Evolutionary conservation across 2,329 filamentous ascomycete species (phyloP).

Genomic region (Periglandula ipomoeae): DNA sequence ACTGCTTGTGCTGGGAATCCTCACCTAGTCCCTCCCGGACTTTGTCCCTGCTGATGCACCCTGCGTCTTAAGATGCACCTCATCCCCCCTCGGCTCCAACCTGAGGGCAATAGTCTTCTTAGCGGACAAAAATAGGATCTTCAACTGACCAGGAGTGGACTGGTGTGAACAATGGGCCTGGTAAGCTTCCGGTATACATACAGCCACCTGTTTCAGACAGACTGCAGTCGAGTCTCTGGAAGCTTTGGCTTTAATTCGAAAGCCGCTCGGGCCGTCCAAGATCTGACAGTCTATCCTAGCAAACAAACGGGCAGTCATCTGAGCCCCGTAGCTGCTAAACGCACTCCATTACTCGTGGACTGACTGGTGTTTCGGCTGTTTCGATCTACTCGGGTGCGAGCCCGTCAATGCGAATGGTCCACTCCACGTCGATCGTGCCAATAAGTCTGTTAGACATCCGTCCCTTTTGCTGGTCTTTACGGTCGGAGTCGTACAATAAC

Average conservation of each 20-base stretch:
- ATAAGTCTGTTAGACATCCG: slow-evolving; percentile 5
- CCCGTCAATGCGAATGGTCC: slow-evolving; percentile 11
- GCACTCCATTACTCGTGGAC: slow-evolving; percentile 5
- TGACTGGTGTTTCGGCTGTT: slow-evolving; percentile 13
- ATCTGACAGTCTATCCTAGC: slow-evolving; percentile 8
- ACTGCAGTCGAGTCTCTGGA: slow-evolving; percentile 7
- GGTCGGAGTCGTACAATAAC: slow-evolving; percentile 3
- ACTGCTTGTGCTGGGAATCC: neutral
- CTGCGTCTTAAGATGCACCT: slow-evolving; percentile 12
- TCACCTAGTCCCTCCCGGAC: slow-evolving; percentile 4
- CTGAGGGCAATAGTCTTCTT: neutral
- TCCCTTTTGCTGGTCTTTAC: slow-evolving; percentile 2
- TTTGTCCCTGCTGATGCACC: slow-evolving; percentile 11
- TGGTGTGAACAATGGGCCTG: slow-evolving; percentile 3
- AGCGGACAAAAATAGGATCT: slow-evolving; percentile 5
- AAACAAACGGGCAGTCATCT: slow-evolving; percentile 4
- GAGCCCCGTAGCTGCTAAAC: slow-evolving; percentile 3
- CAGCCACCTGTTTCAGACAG: slow-evolving; percentile 14
- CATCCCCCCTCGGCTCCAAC: slow-evolving; percentile 2
- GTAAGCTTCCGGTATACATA: slow-evolving; percentile 8
- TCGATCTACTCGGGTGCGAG: slow-evolving; percentile 11
- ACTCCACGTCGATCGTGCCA: slow-evolving; percentile 9
- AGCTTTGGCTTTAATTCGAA: slow-evolving; percentile 6
- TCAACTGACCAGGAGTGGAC: slow-evolving; percentile 3
- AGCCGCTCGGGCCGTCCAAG: slow-evolving; percentile 13